These are phyloP conservation scores for Cryptococcus sp. DNA, from an alignment of 1,284 basidiomycete genomes.

Conservation along the genomic window DNA sequence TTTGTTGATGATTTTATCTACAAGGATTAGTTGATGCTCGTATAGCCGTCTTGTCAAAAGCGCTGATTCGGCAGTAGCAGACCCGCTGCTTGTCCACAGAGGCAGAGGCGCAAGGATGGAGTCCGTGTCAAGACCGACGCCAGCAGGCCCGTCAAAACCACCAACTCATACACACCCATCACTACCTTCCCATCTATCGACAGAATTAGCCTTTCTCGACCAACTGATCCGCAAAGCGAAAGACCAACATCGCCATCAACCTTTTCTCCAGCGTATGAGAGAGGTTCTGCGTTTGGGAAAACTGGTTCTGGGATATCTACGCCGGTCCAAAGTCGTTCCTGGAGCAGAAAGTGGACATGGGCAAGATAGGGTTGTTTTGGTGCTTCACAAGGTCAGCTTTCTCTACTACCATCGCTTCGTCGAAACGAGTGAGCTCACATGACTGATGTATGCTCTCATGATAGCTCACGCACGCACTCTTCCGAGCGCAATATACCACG, in stretches of 20 bases:
- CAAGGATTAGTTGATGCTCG: too few relatives aligned
- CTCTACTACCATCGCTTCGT: not conserved
- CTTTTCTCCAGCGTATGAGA: slow-evolving; percentile 26
- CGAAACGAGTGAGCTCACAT: not conserved
- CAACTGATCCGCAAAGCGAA: slow-evolving; percentile 21
- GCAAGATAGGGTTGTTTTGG: not conserved
- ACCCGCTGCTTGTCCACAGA: too few relatives aligned
- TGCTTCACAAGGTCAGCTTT: not conserved
- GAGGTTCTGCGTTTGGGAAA: slow-evolving; percentile 23
- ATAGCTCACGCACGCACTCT: slow-evolving; percentile 14
- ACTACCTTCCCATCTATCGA: slow-evolving; percentile 24
- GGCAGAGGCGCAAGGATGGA: too few relatives aligned
- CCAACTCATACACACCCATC: slow-evolving; percentile 19
- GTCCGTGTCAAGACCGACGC: not conserved
- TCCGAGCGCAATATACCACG: slow-evolving; percentile 57
- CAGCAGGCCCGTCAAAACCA: not conserved
- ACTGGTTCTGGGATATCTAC: slow-evolving; percentile 4
- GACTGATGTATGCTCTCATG: not conserved
- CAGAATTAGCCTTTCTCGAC: slow-evolving; percentile 28
- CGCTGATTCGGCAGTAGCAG: too few relatives aligned
- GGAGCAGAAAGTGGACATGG: not conserved
- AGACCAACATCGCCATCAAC: slow-evolving; percentile 35
- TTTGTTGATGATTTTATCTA: too few relatives aligned
- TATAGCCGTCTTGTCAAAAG: too few relatives aligned
- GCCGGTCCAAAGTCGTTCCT: too few relatives aligned